phyloP scores from a whole-genome alignment of 768 basidiomycete genomes.

The Xerocomus potaroensis region DNA sequence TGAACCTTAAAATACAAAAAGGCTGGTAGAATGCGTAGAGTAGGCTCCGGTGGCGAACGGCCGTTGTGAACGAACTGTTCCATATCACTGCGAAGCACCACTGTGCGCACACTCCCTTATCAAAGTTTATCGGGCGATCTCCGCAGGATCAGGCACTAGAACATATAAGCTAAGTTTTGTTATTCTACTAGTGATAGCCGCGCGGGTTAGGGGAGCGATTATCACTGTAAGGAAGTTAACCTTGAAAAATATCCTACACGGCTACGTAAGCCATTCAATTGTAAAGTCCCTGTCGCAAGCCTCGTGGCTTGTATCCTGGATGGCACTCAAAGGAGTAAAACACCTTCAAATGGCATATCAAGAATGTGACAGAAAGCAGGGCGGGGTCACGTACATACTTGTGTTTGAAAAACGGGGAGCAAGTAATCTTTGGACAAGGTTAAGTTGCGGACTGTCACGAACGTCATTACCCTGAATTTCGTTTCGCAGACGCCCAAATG shows the following conservation, averaged over 20 bases:
- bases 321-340: not conserved
- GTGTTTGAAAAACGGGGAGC: conserved; percentile 7
- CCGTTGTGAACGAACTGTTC: conserved; percentile 1
- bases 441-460: conserved; percentile 18
- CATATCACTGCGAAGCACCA: not conserved
- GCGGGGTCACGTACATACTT: not conserved
- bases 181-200: conserved; percentile 13
- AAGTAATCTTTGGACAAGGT: conserved; percentile 17
- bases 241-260: conserved; percentile 17
- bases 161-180: conserved; percentile 10
- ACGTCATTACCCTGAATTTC: conserved; percentile 27
- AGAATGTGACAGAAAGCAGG: conserved; percentile 11
- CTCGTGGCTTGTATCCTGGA: conserved; percentile 14
- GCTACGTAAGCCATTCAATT: conserved; percentile 21
- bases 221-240: conserved; percentile 25
- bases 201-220: conserved; percentile 10
- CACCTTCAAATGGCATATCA: conserved; percentile 17
- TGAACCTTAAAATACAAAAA: conserved; percentile 13
- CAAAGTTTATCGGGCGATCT: conserved; percentile 29
- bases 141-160: conserved; percentile 22
- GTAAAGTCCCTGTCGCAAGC: conserved; percentile 16
- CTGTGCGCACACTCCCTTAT: conserved; percentile 1
- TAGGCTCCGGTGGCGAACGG: conserved; percentile 3
- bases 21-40: conserved; percentile 7
- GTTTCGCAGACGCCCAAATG: conserved; percentile 8